Evolutionary conservation across 192 early-diverging fungal genomes (phyloP).

Genomic region (Allomyces macrogynus): DNA sequence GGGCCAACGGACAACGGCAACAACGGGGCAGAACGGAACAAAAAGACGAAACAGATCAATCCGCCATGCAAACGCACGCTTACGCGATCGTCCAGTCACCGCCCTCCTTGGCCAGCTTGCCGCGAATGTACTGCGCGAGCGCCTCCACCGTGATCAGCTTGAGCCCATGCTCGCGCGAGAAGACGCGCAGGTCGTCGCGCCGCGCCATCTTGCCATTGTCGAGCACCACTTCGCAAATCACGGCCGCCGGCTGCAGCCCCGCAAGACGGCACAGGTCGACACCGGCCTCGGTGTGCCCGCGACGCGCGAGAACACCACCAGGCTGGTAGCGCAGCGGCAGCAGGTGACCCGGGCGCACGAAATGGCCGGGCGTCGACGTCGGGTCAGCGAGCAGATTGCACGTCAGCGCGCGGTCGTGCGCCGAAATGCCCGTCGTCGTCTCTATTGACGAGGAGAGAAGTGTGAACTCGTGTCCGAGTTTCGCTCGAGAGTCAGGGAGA

Average conservation of each 20-base stretch:
- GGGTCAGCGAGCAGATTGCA: constrained; percentile 56
- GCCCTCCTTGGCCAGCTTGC: not conserved
- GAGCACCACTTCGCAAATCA: constrained; percentile 81
- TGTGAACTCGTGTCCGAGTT: too few species aligned
- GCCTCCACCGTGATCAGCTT: constrained; percentile 80
- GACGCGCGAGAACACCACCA: constrained; percentile 63
- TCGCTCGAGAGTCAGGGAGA: not conserved
- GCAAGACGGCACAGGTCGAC: constrained; percentile 75
- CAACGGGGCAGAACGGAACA: too few species aligned
- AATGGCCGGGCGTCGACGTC: constrained; percentile 38
- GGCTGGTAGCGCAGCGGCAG: constrained; percentile 69
- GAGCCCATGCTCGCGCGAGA: constrained; percentile 66
- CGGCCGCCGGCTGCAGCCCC: constrained; percentile 58
- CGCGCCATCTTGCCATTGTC: constrained; percentile 87
- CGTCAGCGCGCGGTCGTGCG: constrained; percentile 68
- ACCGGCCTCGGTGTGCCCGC: constrained; percentile 88
- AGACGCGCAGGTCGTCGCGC: constrained; percentile 64
- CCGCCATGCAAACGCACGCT: not conserved
- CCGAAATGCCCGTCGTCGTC: constrained; percentile 93
- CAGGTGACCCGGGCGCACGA: constrained; percentile 82
- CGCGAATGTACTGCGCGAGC: constrained; percentile 41
- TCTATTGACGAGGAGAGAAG: constrained; percentile 10
- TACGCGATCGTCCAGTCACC: not conserved
- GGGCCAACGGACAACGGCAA: too few species aligned
- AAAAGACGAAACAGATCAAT: too few species aligned